These are phyloP conservation scores for Microdochium paspali DNA, from an alignment of 2,329 filamentous ascomycete species.

Conservation along the genomic window DNA sequence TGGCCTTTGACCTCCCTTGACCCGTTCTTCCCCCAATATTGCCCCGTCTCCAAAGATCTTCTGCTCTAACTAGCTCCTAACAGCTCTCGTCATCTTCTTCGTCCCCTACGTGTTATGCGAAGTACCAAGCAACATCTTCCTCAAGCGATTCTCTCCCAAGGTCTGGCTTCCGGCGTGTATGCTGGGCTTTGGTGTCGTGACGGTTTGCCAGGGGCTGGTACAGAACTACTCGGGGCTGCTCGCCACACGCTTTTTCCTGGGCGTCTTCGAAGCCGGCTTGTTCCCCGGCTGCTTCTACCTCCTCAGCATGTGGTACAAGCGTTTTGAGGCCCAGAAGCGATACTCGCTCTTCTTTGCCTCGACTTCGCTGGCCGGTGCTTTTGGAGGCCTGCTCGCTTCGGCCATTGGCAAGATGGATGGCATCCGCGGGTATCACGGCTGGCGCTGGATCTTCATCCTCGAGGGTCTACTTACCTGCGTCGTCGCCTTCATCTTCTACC, in stretches of 20 bases:
- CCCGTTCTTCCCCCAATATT: not conserved
- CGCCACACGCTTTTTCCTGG: conserved; percentile 77
- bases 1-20: not conserved
- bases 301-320: conserved; percentile 78
- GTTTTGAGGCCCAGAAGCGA: conserved; percentile 79
- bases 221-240: conserved; percentile 70
- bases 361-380: conserved; percentile 71
- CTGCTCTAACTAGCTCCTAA: conserved; percentile 2
- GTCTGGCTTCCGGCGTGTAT: conserved; percentile 65
- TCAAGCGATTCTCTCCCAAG: conserved; percentile 44
- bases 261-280: conserved; percentile 67
- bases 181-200: conserved; percentile 72
- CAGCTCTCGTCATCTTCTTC: conserved; percentile 68
- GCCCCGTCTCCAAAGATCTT: conserved; percentile 5
- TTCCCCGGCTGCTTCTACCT: conserved; percentile 63
- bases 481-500: conserved; percentile 47
- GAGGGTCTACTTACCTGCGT: conserved; percentile 47
- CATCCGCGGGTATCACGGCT: conserved; percentile 57
- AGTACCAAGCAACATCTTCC: conserved; percentile 63
- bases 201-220: conserved; percentile 68
- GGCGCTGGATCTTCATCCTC: conserved; percentile 79
- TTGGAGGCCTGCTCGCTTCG: conserved; percentile 75
- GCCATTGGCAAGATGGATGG: conserved; percentile 86
- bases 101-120: conserved; percentile 66
- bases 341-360: conserved; percentile 91